Base-by-base conservation (phyloP, 2,329 filamentous ascomycete genomes). In the Colletotrichum sp. region DNA sequence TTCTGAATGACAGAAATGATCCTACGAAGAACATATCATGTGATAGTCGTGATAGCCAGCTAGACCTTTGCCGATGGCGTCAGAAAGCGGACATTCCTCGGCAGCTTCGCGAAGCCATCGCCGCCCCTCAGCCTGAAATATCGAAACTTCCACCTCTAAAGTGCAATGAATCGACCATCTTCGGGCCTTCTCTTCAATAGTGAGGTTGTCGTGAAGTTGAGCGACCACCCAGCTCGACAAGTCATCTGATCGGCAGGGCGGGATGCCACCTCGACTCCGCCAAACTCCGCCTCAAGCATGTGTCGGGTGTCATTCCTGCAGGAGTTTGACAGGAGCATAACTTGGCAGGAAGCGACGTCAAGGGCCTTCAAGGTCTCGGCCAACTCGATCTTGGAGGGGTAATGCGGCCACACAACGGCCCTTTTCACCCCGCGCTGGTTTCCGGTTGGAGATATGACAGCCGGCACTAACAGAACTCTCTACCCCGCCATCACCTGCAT, bases 351-450 rank as follows among this genome's bases (percentile, higher is more conserved):
- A 18, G 6, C 32, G 9, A 52, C 10, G 26, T 26, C n/a, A 16
- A 62, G 49, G 18, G 24, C n/a, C 44, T 49, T 34, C n/a, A 32
- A 63, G 10, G 15, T 16, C 34, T 13, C 9, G 39, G 52, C 21
- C 49, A 15, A 62, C 24, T 21, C 24, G 18, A 7, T 59, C 34
- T 15, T 28, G n/a, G 32, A 55, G 24, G 65, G 34, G 39, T 18
- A 18, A 52, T 64, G 21, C 57, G 59, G 73, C 49, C 57, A 52
- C 44, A 49, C n/a, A 65, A 52, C 70, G 28, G 70, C 21, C 73
- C 59, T 69, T 49, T 65, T 65, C 71, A 55, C 44, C 70, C 73
- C 64, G 73, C 70, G 49, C 44, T 73, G 73, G 26, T 76, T 73
- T 67, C 64, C 70, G 26, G 64, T 69, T 73, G 36, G 73, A 76